These are phyloP conservation scores for Ogataea salicorniae DNA, from an alignment of 805 yeast species.

Conservation along the genomic window DNA sequence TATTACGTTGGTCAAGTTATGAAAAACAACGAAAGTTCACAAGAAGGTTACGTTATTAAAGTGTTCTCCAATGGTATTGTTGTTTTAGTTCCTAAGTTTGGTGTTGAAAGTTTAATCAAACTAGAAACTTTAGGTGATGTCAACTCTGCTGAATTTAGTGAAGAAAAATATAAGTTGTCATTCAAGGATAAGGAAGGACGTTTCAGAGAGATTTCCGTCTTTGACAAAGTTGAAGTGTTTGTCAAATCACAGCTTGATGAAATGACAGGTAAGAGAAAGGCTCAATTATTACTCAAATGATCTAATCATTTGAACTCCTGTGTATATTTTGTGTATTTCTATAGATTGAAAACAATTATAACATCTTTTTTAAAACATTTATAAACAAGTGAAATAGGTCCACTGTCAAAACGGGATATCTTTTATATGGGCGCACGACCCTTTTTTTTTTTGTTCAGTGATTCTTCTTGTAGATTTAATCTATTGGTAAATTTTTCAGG, in stretches of 20 bases:
- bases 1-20: constrained; percentile 97
- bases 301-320: neutral
- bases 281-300: constrained; percentile 60
- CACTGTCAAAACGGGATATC: too few relatives aligned
- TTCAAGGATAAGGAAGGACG: constrained; percentile 42
- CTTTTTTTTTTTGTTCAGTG: too few relatives aligned
- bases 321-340: neutral
- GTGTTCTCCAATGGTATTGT: constrained; percentile 94
- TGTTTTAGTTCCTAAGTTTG: constrained; percentile 90
- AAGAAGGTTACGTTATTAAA: constrained; percentile 87
- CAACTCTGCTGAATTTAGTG: constrained; percentile 62
- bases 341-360: neutral
- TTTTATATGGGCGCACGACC: too few relatives aligned
- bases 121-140: constrained; percentile 68
- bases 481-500: too few relatives aligned
- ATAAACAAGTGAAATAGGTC: too few relatives aligned
- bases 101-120: constrained; percentile 90
- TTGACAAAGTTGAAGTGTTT: constrained; percentile 80
- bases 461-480: too few relatives aligned
- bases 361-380: neutral
- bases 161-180: constrained; percentile 65
- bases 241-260: constrained; percentile 81
- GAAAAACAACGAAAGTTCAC: constrained; percentile 73
- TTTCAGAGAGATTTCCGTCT: constrained; percentile 48
- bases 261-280: constrained; percentile 87